These are phyloP conservation scores for Betula pendula DNA, from an alignment of 306 rosid species.

Conservation along the genomic window DNA sequence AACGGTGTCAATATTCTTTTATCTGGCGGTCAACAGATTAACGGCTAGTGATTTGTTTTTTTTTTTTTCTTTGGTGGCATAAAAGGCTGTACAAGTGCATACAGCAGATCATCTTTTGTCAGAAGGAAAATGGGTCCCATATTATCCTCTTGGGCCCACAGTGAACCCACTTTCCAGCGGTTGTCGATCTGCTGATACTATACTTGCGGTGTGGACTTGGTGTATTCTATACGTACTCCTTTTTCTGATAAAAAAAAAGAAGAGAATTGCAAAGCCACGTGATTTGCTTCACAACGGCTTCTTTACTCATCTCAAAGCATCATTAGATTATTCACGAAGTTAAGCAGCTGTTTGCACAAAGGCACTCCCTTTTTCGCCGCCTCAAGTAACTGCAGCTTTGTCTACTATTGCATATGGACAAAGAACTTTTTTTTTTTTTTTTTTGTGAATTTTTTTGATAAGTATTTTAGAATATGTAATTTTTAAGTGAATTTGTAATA, in stretches of 20 bases:
- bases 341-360: background rate
- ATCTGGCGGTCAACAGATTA: background rate
- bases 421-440: too few relatives aligned
- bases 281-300: constrained; percentile 26
- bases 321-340: constrained; percentile 28
- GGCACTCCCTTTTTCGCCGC: constrained; percentile 4
- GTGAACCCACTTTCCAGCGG: constrained; percentile 30
- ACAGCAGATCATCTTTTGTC: background rate
- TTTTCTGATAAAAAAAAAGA: constrained; percentile 29
- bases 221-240: background rate
- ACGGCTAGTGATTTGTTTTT: background rate
- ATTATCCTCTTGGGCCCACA: background rate
- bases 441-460: too few relatives aligned
- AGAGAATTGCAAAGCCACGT: constrained; percentile 50
- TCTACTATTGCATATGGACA: background rate
- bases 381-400: background rate
- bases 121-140: constrained; percentile 3
- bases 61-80: too few relatives aligned
- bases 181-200: constrained; percentile 25
- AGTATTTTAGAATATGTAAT: too few relatives aligned
- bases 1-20: background rate
- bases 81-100: too few relatives aligned
- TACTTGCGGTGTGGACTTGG: constrained; percentile 31
- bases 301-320: constrained; percentile 25
- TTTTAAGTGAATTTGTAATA: too few relatives aligned